A percentile compares a stretch with the other conserved stretches of the same genome.
Evolutionary conservation across 2,329 filamentous ascomycete genomes (phyloP).

Genomic region (Ilyonectria mors-panacis): DNA sequence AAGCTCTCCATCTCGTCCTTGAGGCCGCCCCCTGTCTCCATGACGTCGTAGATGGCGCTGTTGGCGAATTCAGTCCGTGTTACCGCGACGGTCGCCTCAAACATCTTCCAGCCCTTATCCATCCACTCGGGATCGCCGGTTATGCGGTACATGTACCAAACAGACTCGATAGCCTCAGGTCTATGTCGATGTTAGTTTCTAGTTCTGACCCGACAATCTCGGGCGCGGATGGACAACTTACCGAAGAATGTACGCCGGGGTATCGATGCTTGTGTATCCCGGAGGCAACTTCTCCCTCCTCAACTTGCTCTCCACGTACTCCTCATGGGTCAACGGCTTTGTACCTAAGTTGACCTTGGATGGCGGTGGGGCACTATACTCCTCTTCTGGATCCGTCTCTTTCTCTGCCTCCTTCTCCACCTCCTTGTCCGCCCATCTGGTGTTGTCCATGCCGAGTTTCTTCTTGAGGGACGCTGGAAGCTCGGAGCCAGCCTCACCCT

Average conservation of each 20-base stretch:
- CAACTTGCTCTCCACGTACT: conserved; percentile 66
- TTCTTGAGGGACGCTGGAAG: conserved; percentile 53
- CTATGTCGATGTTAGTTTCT: conserved; percentile 56
- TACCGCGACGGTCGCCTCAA: conserved; percentile 76
- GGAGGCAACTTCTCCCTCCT: conserved; percentile 61
- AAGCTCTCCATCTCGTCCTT: conserved; percentile 86
- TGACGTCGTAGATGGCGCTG: conserved; percentile 78
- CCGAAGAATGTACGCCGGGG: conserved; percentile 73
- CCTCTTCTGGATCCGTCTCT: conserved; percentile 28
- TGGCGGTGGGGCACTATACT: conserved; percentile 15
- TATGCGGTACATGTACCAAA: conserved; percentile 93
- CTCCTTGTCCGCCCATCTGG: conserved; percentile 25
- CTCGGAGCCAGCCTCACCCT: conserved; percentile 47
- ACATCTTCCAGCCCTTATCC: conserved; percentile 92
- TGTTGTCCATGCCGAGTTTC: conserved; percentile 45
- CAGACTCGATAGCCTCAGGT: conserved; percentile 88
- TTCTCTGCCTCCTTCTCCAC: conserved; percentile 15
- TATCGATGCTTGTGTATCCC: conserved; percentile 65
- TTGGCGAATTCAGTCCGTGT: conserved; percentile 78
- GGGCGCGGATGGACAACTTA: conserved; percentile 55
- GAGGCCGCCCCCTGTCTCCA: conserved; percentile 57
- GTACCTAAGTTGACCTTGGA: conserved; percentile 18
- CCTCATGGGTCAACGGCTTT: conserved; percentile 66
- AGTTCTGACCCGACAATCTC: conserved; percentile 16
- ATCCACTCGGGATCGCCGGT: conserved; percentile 83